A percentile compares a stretch with the other conserved stretches of the same genome.
Conservation (phyloP, 495 filamentous ascomycete species). For the Neurospora sp. region DNA sequence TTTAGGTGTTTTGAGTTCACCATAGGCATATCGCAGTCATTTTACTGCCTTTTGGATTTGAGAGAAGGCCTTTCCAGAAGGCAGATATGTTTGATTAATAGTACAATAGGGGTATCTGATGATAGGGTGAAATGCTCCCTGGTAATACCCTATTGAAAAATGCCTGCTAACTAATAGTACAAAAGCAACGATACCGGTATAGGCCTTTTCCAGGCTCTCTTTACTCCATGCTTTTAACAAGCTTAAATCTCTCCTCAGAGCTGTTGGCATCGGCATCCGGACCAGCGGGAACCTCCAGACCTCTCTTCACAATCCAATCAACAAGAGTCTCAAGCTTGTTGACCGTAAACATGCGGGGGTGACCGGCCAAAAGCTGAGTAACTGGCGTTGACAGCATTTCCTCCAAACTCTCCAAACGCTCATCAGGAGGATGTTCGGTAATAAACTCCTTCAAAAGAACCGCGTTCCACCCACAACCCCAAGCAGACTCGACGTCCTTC, state of each 20-base stretch:
- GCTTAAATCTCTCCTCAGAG: background rate
- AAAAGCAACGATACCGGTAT: background rate
- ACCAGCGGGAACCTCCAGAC: background rate
- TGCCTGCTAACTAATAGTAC: background rate
- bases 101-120: background rate
- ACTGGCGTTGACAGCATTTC: background rate
- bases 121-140: background rate
- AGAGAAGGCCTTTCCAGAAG: background rate
- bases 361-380: background rate
- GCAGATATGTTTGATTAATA: background rate
- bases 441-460: constrained; percentile 33
- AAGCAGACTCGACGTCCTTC: constrained; percentile 54
- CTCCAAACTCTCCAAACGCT: background rate
- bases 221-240: background rate
- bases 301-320: background rate
- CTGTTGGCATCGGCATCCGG: background rate
- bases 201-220: background rate
- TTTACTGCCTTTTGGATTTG: background rate
- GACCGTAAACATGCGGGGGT: background rate
- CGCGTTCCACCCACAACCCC: constrained; percentile 53
- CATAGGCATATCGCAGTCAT: background rate
- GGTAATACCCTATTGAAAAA: background rate
- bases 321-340: background rate
- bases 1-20: background rate
- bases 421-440: background rate